phyloP scores from a whole-genome alignment of 2,329 filamentous ascomycete species.

The Aspergillus jensenii region DNA sequence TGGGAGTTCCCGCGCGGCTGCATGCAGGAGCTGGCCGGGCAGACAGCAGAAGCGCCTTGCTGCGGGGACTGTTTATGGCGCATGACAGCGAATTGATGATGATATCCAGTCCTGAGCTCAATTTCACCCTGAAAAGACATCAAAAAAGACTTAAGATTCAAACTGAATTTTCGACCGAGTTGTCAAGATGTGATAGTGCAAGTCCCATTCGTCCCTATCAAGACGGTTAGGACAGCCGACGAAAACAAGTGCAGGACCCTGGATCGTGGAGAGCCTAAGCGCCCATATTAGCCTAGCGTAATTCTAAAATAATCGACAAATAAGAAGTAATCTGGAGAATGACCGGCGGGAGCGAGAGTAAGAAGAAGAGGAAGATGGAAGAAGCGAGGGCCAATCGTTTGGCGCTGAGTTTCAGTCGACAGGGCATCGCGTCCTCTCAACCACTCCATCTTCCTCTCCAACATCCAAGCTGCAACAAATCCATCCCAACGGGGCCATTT shows the following conservation, averaged over 20 bases:
- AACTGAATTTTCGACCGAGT: not conserved
- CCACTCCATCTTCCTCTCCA: constrained; percentile 5
- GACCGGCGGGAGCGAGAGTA: not conserved
- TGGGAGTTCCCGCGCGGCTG: constrained; percentile 8
- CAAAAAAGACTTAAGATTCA: not conserved
- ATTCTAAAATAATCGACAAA: constrained; percentile 3
- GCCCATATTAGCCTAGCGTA: not conserved
- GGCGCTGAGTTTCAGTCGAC: constrained; percentile 9
- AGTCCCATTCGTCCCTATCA: not conserved
- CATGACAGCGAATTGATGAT: not conserved
- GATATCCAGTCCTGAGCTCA: not conserved
- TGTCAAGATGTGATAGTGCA: not conserved
- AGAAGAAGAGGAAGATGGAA: not conserved
- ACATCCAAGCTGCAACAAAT: not conserved
- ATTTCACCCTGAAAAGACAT: not conserved
- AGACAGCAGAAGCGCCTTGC: constrained; percentile 7
- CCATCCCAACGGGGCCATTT: not conserved
- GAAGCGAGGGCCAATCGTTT: constrained; percentile 7
- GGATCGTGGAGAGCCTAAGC: not conserved
- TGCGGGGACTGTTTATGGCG: not conserved
- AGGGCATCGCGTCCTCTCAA: not conserved
- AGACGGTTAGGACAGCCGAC: not conserved
- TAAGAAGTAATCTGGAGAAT: not conserved
- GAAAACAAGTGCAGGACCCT: not conserved
- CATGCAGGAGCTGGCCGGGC: constrained; percentile 9